Conservation (phyloP, 2,329 filamentous ascomycete species). For the Meredithiella fracta region DNA sequence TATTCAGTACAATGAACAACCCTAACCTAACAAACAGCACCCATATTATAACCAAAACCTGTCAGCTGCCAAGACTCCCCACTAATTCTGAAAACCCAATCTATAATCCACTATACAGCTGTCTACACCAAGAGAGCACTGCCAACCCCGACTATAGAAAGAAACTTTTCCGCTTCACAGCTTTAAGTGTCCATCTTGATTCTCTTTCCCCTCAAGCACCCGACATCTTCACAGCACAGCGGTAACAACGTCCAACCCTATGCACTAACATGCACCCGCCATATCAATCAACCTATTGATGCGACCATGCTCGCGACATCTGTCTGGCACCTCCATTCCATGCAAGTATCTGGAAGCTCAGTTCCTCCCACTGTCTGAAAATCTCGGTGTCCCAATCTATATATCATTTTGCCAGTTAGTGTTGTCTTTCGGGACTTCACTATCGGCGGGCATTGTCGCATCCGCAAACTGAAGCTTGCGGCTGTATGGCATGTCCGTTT, state of each 20-base stretch:
- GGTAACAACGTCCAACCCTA: neutral
- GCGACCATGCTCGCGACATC: neutral
- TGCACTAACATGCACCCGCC: neutral
- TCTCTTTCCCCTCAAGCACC: neutral
- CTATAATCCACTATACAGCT: neutral
- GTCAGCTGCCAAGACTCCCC: neutral
- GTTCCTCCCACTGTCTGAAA: neutral
- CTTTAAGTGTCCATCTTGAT: neutral
- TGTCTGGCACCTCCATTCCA: neutral
- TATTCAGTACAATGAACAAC: neutral
- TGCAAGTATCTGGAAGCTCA: neutral
- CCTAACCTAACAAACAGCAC: neutral
- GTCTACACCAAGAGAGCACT: neutral
- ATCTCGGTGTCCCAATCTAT: neutral
- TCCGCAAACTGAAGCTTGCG: slow-evolving; percentile 16
- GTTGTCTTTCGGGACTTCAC: slow-evolving; percentile 17
- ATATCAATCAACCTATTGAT: neutral
- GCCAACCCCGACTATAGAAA: neutral
- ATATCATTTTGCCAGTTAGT: slow-evolving; percentile 11
- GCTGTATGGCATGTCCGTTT: slow-evolving; percentile 32
- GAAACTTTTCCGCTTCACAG: neutral
- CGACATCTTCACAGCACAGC: neutral
- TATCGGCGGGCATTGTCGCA: slow-evolving; percentile 35
- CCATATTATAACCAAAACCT: neutral
- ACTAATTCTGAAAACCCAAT: neutral